These are phyloP conservation scores for Zostera marina DNA, from an alignment of 116 monocot species.

Conservation along the genomic window DNA sequence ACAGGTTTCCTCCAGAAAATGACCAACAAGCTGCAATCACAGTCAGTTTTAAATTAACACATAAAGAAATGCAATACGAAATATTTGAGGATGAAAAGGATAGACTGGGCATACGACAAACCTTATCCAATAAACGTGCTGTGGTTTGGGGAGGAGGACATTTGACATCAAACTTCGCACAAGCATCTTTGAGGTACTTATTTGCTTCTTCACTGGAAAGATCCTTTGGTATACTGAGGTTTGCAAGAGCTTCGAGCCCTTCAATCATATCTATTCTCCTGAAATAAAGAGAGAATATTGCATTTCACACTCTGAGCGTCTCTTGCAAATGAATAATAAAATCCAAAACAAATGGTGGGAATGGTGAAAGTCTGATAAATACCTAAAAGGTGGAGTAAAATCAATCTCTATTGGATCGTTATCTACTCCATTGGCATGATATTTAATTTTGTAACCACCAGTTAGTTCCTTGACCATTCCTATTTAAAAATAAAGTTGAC, in stretches of 20 bases:
- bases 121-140: slow-evolving; percentile 80
- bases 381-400: slow-evolving; percentile 96
- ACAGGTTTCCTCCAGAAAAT: slow-evolving; percentile 90
- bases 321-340: too few species aligned
- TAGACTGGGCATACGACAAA: not conserved
- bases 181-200: slow-evolving; percentile 73
- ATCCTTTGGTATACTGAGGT: slow-evolving; percentile 77
- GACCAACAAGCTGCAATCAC: slow-evolving; percentile 65
- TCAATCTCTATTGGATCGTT: slow-evolving; percentile 90
- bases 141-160: slow-evolving; percentile 96
- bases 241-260: slow-evolving; percentile 57
- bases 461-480: slow-evolving; percentile 92
- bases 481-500: not conserved
- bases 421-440: slow-evolving; percentile 73
- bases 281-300: not conserved
- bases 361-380: too few species aligned
- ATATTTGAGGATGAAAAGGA: not conserved
- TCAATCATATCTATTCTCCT: slow-evolving; percentile 93
- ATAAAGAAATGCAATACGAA: too few species aligned
- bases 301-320: too few species aligned
- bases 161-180: slow-evolving; percentile 76
- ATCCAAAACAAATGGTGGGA: too few species aligned
- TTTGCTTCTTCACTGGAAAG: slow-evolving; percentile 72
- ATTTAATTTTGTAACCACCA: slow-evolving; percentile 88
- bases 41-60: too few species aligned